Base-by-base conservation (phyloP, 2,329 filamentous ascomycete genomes). In the Penicillium sp. region DNA sequence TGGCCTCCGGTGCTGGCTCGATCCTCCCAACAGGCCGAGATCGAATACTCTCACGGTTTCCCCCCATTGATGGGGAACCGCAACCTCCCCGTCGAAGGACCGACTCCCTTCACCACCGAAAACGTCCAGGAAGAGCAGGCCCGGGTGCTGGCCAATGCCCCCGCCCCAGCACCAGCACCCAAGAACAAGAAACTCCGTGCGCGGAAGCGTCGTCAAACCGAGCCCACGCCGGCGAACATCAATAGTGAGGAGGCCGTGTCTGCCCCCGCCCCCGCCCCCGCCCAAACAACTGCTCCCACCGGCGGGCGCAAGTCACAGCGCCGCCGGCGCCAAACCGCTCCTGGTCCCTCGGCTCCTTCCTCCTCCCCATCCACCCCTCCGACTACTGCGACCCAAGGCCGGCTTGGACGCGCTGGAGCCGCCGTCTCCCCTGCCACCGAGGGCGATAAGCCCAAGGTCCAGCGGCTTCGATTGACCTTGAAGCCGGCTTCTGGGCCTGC, bases 51-150 rank as follows among this genome's bases (percentile, higher is more conserved):
- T 6, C 45, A 60, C 43, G 60, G 63, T 2, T 64, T 54, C 38
- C 60, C 63, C 8, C 63, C 63, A 2, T 49, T 60, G n/a, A 38
- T 65, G 21, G 63, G 63, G 11, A 54, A 57, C 29, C 60, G 61
- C 6, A 65, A 65, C 43, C 43, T 59, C 11, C 63, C 63, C 5
- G 52, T 51, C 11, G 50, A 46, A 7, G 27, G 11, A 1, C 16
- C 22, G 9, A 34, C 39, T 2, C 36, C 51, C 1, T 63, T 62
- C 38, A 18, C 34, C 31, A 16, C 36, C 11, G 58, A 65, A 22
- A 50, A 62, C 14, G 52, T 62, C 7, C 29, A 43, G 3, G 55
- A 56, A 43, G 59, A 61, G 27, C 31, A 48, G 38, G 56, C 55
- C 18, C 50, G 43, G 9, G 45, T 39, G 11, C 32, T 56, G 21